Evolutionary conservation across 129 eudicot genomes (phyloP), one percentile per base, ranked within the genome.

Genomic region (Smallanthus sonchifolius): DNA sequence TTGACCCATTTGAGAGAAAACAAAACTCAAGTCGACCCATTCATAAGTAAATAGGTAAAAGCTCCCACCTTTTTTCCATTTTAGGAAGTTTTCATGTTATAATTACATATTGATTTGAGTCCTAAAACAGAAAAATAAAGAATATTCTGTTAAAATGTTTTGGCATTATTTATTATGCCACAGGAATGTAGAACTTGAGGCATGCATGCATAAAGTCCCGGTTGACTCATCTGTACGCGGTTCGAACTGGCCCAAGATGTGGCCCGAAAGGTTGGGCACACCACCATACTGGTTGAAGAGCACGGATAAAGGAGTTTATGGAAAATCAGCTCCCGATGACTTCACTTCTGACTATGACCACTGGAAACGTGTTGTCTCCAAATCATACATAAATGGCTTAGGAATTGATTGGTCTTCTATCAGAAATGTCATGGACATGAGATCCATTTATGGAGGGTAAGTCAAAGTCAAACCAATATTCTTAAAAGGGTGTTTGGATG

Each of bases 381-480:
- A 82, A 7, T 84, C 87, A 19, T 87, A 87, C 74, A 61, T 84
- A 79, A 84, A 62, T 39, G 89, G 89, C 43, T 69, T 85, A 60
- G 92, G 92, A 36, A 75, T 87, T 34, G 84, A 80, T 54, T 87
- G 92, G 92, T 83, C 86, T 51, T 79, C 83, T 6, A 66, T 87
- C 57, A 82, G 92, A 69, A 87, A 87, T 66, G 84, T 87, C 70
- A 87, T 87, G 87, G 92, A 87, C 84, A 87, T 87, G 92, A 80
- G 76, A 80, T 85, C 92, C 8, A 77, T 83, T 6, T 87, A 87
- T 63, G 92, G 92, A 87, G 92, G 92, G 92, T 87, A 85, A 77
- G 77, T 39, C 39, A 15, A 54, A 67, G 35, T 68, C 38, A 70
- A 38, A 20, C 13, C 61, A 62, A n/a, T 73, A 38, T 55, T 55